These are phyloP conservation scores for Iris pallida DNA, from an alignment of 116 monocot genomes.

Conservation along the genomic window DNA sequence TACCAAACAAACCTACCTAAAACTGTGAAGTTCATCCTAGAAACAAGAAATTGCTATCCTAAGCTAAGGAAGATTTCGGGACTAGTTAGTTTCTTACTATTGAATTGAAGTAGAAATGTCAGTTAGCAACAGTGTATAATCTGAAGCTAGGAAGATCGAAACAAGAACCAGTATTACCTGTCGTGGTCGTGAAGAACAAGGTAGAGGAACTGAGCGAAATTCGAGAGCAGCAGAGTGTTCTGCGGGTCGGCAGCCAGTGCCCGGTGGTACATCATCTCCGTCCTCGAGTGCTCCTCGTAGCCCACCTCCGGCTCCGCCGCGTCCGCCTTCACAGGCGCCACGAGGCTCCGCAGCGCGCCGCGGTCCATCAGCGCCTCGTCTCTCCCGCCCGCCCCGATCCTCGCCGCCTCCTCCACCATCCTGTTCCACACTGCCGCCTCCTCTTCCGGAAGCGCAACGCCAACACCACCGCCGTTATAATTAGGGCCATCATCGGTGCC, in stretches of 20 bases:
- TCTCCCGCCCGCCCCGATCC: conserved; percentile 37
- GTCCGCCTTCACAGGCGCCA: conserved; percentile 51
- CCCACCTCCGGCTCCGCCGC: conserved; percentile 36
- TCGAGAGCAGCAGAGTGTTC: conserved; percentile 62
- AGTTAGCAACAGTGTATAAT: too few species aligned
- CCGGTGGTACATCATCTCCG: conserved; percentile 45
- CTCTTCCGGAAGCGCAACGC: neutral
- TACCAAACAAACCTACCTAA: too few species aligned
- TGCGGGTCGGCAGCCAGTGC: conserved; percentile 43
- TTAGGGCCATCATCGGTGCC: conserved; percentile 51
- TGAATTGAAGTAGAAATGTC: too few species aligned
- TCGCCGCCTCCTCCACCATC: conserved; percentile 37
- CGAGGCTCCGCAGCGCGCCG: conserved; percentile 35
- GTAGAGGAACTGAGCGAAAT: conserved; percentile 86
- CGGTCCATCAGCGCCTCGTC: conserved; percentile 48
- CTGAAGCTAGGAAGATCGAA: neutral
- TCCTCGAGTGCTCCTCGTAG: conserved; percentile 16
- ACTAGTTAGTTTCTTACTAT: too few species aligned
- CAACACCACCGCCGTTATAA: neutral
- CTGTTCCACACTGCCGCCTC: conserved; percentile 34
- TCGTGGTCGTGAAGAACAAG: conserved; percentile 50
- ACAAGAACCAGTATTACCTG: conserved; percentile 32
- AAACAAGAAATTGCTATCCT: too few species aligned
- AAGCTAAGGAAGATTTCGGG: too few species aligned
- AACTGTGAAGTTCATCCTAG: too few species aligned